Percentiles rank a stretch among this genome's conserved stretches.
phyloP scores from a whole-genome alignment of 169 alveolate species.

The Condylostoma magnum region DNA sequence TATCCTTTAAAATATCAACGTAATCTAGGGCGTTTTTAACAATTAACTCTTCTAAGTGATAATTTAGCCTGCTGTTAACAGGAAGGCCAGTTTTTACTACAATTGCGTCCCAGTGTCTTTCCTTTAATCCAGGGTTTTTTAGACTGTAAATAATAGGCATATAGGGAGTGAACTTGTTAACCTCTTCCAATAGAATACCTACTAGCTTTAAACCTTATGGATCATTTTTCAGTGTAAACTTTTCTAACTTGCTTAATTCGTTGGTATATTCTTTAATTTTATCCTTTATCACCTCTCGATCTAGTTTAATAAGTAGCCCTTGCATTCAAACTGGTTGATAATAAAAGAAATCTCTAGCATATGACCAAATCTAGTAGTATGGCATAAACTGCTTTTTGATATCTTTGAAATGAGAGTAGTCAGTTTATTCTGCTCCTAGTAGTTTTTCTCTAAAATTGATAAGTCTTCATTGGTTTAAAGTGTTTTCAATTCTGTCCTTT shows the following conservation, averaged over 20 bases:
- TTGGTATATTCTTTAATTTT: slow-evolving; percentile 43
- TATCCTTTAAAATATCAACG: slow-evolving; percentile 56
- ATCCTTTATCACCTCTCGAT: neutral
- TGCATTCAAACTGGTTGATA: neutral
- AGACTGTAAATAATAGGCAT: slow-evolving; percentile 62
- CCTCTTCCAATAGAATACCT: slow-evolving; percentile 47
- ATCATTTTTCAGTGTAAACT: slow-evolving; percentile 30
- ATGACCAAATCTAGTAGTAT: neutral
- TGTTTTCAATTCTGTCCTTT: neutral
- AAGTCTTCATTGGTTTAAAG: neutral
- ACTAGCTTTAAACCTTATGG: slow-evolving; percentile 41
- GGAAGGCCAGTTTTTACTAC: neutral
- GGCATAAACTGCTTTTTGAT: neutral
- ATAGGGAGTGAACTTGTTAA: slow-evolving; percentile 50
- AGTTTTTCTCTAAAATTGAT: neutral
- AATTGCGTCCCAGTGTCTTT: slow-evolving; percentile 74
- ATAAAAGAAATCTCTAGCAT: neutral
- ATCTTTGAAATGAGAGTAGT: too few species aligned
- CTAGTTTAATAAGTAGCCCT: neutral
- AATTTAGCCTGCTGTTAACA: neutral
- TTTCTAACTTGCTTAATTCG: slow-evolving; percentile 15
- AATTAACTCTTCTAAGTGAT: slow-evolving; percentile 47
- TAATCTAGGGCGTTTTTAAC: slow-evolving; percentile 40
- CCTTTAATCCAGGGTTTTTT: slow-evolving; percentile 69
- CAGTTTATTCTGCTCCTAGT: neutral